These are phyloP conservation scores for Coniferiporia sulphurascens DNA, from an alignment of 1,284 basidiomycete species.

Conservation along the genomic window DNA sequence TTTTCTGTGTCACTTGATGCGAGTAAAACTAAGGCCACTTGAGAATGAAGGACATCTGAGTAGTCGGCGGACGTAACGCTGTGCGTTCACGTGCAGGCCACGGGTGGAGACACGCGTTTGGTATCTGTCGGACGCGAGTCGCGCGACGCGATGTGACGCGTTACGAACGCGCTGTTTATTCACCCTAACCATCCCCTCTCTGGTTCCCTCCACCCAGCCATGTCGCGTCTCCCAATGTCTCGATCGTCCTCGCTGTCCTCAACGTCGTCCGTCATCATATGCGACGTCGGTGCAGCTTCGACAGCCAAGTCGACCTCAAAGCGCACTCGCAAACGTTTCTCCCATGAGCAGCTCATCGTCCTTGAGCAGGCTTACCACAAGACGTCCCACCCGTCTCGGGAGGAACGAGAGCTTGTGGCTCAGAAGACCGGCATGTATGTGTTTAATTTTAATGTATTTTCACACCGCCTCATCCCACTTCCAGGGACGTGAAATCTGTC, in stretches of 20 bases:
- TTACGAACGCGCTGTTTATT: not conserved
- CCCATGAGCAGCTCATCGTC: slow-evolving; percentile 59
- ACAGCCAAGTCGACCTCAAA: slow-evolving; percentile 4
- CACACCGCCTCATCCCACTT: slow-evolving; percentile 15
- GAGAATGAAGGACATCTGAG: no score
- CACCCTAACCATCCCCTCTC: not conserved
- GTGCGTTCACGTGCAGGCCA: not conserved
- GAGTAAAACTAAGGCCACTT: no score
- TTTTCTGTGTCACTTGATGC: no score
- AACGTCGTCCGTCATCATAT: not conserved
- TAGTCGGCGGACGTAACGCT: no score
- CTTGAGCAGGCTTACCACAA: slow-evolving; percentile 68
- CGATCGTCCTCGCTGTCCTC: slow-evolving; percentile 15
- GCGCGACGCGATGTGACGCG: not conserved
- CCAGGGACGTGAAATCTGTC: slow-evolving; percentile 70
- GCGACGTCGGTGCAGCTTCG: not conserved
- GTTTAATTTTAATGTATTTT: slow-evolving; percentile 9
- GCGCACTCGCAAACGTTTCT: slow-evolving; percentile 58
- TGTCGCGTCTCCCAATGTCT: slow-evolving; percentile 6
- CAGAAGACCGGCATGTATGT: slow-evolving; percentile 57
- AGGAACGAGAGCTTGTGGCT: slow-evolving; percentile 62
- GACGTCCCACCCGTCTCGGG: slow-evolving; percentile 65
- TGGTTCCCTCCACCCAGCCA: not conserved
- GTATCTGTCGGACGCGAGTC: not conserved
- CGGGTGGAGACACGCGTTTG: not conserved